Evolutionary conservation across 306 rosid species (phyloP).

Genomic region (Erythrophleum fordii): DNA sequence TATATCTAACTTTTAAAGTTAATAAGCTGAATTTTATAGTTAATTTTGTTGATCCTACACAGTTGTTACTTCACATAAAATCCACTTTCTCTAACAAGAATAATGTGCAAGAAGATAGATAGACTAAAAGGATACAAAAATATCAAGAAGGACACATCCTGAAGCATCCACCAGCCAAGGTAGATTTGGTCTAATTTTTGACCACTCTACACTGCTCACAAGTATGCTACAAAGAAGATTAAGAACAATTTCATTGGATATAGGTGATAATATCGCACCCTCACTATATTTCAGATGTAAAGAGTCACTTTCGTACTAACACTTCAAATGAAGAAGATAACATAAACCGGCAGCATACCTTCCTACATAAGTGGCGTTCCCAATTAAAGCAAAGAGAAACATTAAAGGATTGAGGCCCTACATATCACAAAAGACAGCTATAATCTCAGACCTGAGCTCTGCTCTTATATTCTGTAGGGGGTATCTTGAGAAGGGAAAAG

Average conservation of each 20-base stretch:
- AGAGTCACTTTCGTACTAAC: conserved; percentile 22
- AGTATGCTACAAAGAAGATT: conserved; percentile 62
- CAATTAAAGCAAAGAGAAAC: conserved; percentile 84
- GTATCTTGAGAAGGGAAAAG: conserved; percentile 28
- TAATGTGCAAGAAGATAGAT: conserved; percentile 27
- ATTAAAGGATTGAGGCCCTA: conserved; percentile 92
- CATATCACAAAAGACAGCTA: conserved; percentile 39
- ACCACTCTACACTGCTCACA: conserved; percentile 73
- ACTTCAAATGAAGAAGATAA: conserved; percentile 21
- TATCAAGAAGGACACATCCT: conserved; percentile 85
- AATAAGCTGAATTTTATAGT: conserved; percentile 22
- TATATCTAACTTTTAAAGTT: not conserved
- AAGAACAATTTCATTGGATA: conserved; percentile 14
- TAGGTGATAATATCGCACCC: conserved; percentile 22
- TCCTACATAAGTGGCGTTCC: conserved; percentile 76
- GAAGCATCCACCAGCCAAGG: conserved; percentile 92
- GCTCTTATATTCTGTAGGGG: conserved; percentile 24
- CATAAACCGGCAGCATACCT: conserved; percentile 52
- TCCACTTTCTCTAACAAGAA: conserved; percentile 31
- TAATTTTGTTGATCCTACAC: conserved; percentile 34
- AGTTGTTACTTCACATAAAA: conserved; percentile 9
- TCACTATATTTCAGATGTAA: conserved; percentile 3
- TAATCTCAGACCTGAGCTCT: conserved; percentile 8
- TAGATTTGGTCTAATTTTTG: conserved; percentile 69
- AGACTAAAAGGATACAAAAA: conserved; percentile 68